Conservation (phyloP, 2,329 filamentous ascomycete species). For the Akanthomyces dipterigenus region DNA sequence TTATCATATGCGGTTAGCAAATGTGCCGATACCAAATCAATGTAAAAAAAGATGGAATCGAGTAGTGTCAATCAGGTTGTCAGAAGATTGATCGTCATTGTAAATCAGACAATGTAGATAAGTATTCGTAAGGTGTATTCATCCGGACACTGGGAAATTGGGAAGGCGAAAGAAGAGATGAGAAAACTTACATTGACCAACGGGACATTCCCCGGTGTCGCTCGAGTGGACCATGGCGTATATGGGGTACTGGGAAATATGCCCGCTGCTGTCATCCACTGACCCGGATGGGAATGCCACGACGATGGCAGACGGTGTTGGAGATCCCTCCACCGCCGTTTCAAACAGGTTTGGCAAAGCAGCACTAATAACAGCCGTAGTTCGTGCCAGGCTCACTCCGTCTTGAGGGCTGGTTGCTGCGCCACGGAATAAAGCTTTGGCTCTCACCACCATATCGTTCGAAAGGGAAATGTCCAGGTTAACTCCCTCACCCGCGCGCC, state of each 20-base stretch:
- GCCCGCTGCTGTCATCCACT: slow-evolving; percentile 28
- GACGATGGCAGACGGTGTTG: slow-evolving; percentile 66
- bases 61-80: slow-evolving; percentile 67
- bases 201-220: slow-evolving; percentile 86
- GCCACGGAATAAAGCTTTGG: slow-evolving; percentile 45
- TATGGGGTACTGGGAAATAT: slow-evolving; percentile 38
- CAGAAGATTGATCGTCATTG: slow-evolving; percentile 84
- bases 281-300: slow-evolving; percentile 56
- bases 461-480: slow-evolving; percentile 44
- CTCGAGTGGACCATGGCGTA: slow-evolving; percentile 70
- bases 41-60: slow-evolving; percentile 16
- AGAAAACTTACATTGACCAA: slow-evolving; percentile 74
- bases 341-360: slow-evolving; percentile 62
- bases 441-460: slow-evolving; percentile 50
- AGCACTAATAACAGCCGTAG: slow-evolving; percentile 64
- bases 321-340: slow-evolving; percentile 64
- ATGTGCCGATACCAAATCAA: slow-evolving; percentile 15
- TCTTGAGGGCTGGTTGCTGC: slow-evolving; percentile 25
- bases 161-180: slow-evolving; percentile 15
- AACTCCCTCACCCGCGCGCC: slow-evolving; percentile 16
- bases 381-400: slow-evolving; percentile 42
- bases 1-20: slow-evolving; percentile 25
- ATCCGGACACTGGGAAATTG: slow-evolving; percentile 59
- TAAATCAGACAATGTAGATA: slow-evolving; percentile 99
- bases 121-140: slow-evolving; percentile 78